phyloP scores from a whole-genome alignment of 768 basidiomycete species.

The Macrolepiota fuliginosa region DNA sequence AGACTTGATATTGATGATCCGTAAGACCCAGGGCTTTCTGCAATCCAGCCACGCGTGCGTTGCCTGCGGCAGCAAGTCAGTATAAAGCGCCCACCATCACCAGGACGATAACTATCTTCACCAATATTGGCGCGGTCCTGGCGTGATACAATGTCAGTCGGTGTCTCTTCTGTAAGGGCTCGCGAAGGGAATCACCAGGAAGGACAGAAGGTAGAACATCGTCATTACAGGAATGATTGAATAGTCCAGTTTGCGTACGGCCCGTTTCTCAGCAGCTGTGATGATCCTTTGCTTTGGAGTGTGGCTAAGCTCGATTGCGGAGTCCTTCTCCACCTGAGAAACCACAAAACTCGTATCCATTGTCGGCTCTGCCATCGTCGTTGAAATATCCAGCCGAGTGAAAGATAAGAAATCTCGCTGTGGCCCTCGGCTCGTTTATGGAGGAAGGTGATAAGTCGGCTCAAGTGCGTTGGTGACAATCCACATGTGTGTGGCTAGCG shows the following conservation, averaged over 20 bases:
- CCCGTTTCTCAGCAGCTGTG: slow-evolving; percentile 17
- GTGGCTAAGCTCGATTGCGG: neutral
- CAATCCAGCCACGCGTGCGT: slow-evolving; percentile 48
- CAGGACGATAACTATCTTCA: slow-evolving; percentile 14
- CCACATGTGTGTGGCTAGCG: too few relatives aligned
- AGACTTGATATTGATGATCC: too few relatives aligned
- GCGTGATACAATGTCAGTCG: neutral
- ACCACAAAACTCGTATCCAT: neutral
- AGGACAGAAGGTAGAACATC: too few relatives aligned
- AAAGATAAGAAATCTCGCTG: too few relatives aligned
- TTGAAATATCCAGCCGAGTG: too few relatives aligned
- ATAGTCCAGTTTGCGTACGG: slow-evolving; percentile 28
- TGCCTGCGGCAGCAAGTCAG: slow-evolving; percentile 27
- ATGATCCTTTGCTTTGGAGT: slow-evolving; percentile 7
- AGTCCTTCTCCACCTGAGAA: neutral
- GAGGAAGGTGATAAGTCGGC: too few relatives aligned
- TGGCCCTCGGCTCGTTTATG: too few relatives aligned
- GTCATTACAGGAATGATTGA: slow-evolving; percentile 34
- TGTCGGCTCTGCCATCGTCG: neutral
- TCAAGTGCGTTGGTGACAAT: too few relatives aligned
- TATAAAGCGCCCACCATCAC: neutral
- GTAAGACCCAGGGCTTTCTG: too few relatives aligned
- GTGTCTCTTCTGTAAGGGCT: neutral
- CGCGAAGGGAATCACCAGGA: slow-evolving; percentile 28
- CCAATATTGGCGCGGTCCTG: slow-evolving; percentile 37